Conservation (phyloP, 2,329 filamentous ascomycete species). For the Pseudopyricularia javanii region DNA sequence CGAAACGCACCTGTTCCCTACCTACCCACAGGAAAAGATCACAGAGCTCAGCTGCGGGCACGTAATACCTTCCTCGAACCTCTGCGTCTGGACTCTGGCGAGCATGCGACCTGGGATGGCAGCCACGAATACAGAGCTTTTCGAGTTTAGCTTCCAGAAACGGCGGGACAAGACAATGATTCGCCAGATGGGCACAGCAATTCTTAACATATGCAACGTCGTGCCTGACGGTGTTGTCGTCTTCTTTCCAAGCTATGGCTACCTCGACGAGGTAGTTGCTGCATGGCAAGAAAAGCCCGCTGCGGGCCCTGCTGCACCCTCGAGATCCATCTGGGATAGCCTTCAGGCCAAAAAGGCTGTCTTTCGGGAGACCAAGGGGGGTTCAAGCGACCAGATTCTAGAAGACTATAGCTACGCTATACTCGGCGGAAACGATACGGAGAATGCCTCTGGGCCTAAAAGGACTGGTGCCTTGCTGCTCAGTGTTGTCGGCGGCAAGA, state of each 20-base stretch:
- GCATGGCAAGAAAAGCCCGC: conserved; percentile 40
- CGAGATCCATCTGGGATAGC: conserved; percentile 39
- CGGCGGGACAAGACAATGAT: conserved; percentile 60
- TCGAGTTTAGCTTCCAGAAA: conserved; percentile 82
- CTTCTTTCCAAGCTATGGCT: conserved; percentile 93
- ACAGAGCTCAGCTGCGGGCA: conserved; percentile 86
- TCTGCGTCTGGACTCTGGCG: conserved; percentile 65
- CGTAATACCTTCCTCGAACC: conserved; percentile 72
- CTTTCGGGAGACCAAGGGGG: conserved; percentile 44
- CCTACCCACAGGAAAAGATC: conserved; percentile 49
- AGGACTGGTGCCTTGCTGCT: conserved; percentile 64
- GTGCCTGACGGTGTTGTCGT: conserved; percentile 85
- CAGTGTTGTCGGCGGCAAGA: conserved; percentile 84
- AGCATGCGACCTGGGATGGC: conserved; percentile 20
- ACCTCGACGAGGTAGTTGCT: conserved; percentile 61
- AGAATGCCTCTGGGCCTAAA: neutral
- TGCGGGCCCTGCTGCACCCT: conserved; percentile 10
- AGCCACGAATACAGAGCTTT: conserved; percentile 26
- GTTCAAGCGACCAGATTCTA: conserved; percentile 57
- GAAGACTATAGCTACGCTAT: conserved; percentile 62
- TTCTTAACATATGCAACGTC: conserved; percentile 58
- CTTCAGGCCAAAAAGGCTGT: conserved; percentile 48
- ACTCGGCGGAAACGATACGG: conserved; percentile 20
- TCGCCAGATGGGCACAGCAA: conserved; percentile 57
- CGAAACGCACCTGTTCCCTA: conserved; percentile 71